Evolutionary conservation across 2,329 filamentous ascomycete species (phyloP), one percentile per base, ranked within the genome.

Genomic region (Trichophyton mentagrophytes): DNA sequence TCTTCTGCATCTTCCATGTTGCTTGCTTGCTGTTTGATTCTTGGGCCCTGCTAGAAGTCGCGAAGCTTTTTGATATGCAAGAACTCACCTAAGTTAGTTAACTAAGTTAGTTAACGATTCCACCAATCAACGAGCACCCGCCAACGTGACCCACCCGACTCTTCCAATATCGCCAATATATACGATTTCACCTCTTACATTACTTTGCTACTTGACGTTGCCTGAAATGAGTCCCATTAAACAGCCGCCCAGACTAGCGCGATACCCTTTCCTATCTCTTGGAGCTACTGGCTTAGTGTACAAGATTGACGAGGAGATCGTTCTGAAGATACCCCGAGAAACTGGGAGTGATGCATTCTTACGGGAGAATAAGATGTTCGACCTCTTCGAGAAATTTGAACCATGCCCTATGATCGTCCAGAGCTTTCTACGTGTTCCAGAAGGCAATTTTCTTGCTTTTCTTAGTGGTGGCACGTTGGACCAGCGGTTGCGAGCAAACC

Each of bases 1-100:
- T 40, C 60, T 59, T 47, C 58, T 64, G 61, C 68, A 70, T 70
- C 65, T 64, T 65, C 62, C 64, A 66, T 64, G 59, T 55, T 58
- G 27, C 40, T 9, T 20, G n/a, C 20, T 25, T 46, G 57, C 22
- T 22, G 6, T 25, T 36, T 13, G 7, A 13, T 11, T 13, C 25
- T 27, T 27, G 25, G 5, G 25, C 13, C 22, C 6, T 13, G 15
- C 17, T 30, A 25, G 13, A 17, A 27, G 38, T 13, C 11, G 22
- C 15, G 20, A 53, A 61, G 17, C 15, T 30, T 27, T 25, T 25
- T 13, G 9, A 13, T 11, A 15, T 5, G 25, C 60, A 2, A 22
- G 22, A 22, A 22, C 22, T 22, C 2, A 22, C 22, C 22, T 22
- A 22, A 22, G 22, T 22, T 22, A 22, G 25, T 25, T 25, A 25